phyloP scores from a whole-genome alignment of 148 eudicot species.

The Tetragonia tetragonoides region DNA sequence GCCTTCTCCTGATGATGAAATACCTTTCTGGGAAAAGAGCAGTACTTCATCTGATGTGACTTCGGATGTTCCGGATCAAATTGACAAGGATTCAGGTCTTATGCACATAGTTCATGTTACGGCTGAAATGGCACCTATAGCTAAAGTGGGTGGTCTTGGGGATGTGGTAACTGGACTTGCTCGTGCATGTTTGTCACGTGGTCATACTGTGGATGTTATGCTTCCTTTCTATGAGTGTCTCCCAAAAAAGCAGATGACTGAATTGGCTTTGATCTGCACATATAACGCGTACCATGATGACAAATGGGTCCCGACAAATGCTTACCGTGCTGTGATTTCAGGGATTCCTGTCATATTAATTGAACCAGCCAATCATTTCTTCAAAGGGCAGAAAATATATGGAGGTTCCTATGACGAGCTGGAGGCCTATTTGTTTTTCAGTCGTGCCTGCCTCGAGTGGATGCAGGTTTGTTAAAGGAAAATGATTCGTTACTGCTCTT shows the following conservation, averaged over 20 bases:
- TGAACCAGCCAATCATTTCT: conserved; percentile 70
- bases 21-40: conserved; percentile 66
- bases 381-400: conserved; percentile 64
- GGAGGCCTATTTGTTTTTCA: conserved; percentile 79
- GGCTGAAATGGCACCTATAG: conserved; percentile 92
- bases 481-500: neutral
- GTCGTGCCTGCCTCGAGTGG: conserved; percentile 92
- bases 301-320: conserved; percentile 65
- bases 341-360: conserved; percentile 68
- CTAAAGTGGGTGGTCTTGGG: conserved; percentile 92
- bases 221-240: conserved; percentile 89
- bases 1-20: conserved; percentile 76
- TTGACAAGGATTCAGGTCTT: conserved; percentile 51
- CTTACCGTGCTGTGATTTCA: conserved; percentile 60
- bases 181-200: conserved; percentile 77
- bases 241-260: conserved; percentile 50
- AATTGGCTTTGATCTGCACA: conserved; percentile 48
- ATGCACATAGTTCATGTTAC: conserved; percentile 70
- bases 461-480: conserved; percentile 62
- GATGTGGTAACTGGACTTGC: conserved; percentile 94
- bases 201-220: conserved; percentile 74
- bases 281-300: conserved; percentile 70
- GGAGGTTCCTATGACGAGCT: conserved; percentile 87
- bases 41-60: conserved; percentile 37
- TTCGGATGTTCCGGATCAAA: conserved; percentile 27